Conservation (phyloP, 1,139 yeast species). For the Scheffersomyces titani region DNA sequence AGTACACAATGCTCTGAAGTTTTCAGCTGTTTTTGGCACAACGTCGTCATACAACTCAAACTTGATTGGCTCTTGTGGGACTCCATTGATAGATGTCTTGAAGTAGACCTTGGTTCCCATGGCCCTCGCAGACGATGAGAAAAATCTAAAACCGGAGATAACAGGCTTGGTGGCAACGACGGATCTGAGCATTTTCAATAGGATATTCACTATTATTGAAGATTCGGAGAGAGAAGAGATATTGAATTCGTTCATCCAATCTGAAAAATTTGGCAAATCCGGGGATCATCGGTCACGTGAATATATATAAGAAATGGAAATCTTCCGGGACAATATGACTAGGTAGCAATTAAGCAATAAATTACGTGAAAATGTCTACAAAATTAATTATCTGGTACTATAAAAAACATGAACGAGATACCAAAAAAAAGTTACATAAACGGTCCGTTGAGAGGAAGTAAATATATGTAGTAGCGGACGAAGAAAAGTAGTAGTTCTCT, state of each 20-base stretch:
- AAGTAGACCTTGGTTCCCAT: slow-evolving; percentile 38
- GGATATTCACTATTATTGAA: background rate
- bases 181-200: slow-evolving; percentile 13
- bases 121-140: slow-evolving; percentile 31
- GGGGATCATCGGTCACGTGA: background rate
- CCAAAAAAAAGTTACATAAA: slow-evolving; percentile 1
- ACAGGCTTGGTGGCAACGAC: slow-evolving; percentile 12
- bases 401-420: slow-evolving; percentile 2
- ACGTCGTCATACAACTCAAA: slow-evolving; percentile 78
- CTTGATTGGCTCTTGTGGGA: slow-evolving; percentile 30
- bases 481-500: slow-evolving; percentile 2
- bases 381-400: background rate
- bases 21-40: slow-evolving; percentile 97
- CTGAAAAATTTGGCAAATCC: background rate
- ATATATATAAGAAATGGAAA: background rate
- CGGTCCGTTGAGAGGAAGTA: background rate
- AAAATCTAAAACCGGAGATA: slow-evolving; percentile 23
- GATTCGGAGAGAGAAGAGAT: background rate
- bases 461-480: background rate
- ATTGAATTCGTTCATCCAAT: background rate
- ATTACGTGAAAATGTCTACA: background rate
- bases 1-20: slow-evolving; percentile 95
- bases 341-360: background rate
- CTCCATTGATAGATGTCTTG: slow-evolving; percentile 38
- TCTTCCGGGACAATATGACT: background rate